Evolutionary conservation across 1,139 yeast species (phyloP).

Genomic region (Fermentozyma sake): DNA sequence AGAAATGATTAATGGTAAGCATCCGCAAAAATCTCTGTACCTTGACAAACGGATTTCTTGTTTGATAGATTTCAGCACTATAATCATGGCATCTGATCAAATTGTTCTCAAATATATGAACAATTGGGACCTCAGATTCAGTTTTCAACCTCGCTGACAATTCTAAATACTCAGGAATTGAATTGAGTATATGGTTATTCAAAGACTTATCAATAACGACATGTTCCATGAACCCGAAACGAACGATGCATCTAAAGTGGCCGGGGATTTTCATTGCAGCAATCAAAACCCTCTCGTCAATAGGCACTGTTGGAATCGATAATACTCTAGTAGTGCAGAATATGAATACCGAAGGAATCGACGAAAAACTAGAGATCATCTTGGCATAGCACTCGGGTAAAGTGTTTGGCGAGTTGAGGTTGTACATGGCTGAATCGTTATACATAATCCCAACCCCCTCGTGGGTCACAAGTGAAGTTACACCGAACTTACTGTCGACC

Average conservation of each 20-base stretch:
- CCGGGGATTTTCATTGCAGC: conserved; percentile 38
- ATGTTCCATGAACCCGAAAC: conserved; percentile 46
- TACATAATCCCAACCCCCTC: conserved; percentile 41
- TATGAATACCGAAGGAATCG: conserved; percentile 39
- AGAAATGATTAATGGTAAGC: conserved; percentile 21
- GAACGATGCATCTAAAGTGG: conserved; percentile 41
- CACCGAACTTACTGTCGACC: conserved; percentile 21
- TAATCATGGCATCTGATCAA: conserved; percentile 23
- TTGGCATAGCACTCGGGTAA: conserved; percentile 38
- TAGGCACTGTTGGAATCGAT: conserved; percentile 36
- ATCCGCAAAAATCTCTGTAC: conserved; percentile 15
- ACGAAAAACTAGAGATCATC: conserved; percentile 32
- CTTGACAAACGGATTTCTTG: conserved; percentile 16
- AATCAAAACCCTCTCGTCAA: conserved; percentile 33
- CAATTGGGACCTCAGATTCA: conserved; percentile 15
- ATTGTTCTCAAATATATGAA: conserved; percentile 38
- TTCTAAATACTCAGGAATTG: conserved; percentile 18
- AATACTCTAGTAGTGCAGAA: conserved; percentile 39
- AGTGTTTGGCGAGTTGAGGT: conserved; percentile 34
- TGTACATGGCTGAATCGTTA: conserved; percentile 26
- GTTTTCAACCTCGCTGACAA: conserved; percentile 8
- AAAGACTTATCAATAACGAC: conserved; percentile 24
- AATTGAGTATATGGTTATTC: conserved; percentile 20
- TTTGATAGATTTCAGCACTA: conserved; percentile 10
- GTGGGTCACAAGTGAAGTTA: conserved; percentile 17